phyloP scores from a whole-genome alignment of 805 yeast species.

The Wickerhamiella nectarea region DNA sequence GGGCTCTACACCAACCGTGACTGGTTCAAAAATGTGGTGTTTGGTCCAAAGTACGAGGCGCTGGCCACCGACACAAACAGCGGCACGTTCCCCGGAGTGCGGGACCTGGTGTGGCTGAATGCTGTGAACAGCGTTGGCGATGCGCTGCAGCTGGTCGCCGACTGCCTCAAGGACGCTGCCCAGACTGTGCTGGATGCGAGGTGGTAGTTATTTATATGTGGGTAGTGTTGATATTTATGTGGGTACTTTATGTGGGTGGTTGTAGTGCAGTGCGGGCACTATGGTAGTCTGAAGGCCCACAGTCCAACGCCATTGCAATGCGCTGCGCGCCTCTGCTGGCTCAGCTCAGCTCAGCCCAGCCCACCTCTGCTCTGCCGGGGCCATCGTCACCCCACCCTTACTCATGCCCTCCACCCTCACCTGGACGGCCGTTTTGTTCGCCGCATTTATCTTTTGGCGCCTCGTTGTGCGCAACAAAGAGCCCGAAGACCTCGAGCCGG shows the following conservation, averaged over 20 bases:
- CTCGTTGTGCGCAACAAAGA: not conserved
- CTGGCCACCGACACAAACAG: conserved; percentile 37
- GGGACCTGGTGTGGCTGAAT: conserved; percentile 45
- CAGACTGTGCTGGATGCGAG: conserved; percentile 1
- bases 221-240: too few species aligned
- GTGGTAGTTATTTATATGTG: not conserved
- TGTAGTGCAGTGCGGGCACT: too few species aligned
- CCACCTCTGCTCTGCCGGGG: too few species aligned
- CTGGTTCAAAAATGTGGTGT: conserved; percentile 53
- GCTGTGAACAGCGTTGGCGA: conserved; percentile 42
- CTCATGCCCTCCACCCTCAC: not conserved
- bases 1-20: conserved; percentile 37
- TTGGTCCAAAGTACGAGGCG: conserved; percentile 53
- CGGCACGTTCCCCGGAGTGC: conserved; percentile 62
- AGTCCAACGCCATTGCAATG: too few species aligned
- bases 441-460: not conserved
- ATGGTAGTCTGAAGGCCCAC: too few species aligned
- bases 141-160: conserved; percentile 12
- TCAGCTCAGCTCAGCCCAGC: too few species aligned
- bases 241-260: too few species aligned
- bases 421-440: conserved; percentile 3
- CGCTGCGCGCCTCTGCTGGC: too few species aligned
- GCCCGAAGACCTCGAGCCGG: conserved; percentile 13
- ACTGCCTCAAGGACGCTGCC: conserved; percentile 15
- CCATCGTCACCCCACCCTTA: too few species aligned